Evolutionary conservation across 1,139 yeast species (phyloP), one percentile per base, ranked within the genome.

Genomic region (Yamadazyma membranifaciens): DNA sequence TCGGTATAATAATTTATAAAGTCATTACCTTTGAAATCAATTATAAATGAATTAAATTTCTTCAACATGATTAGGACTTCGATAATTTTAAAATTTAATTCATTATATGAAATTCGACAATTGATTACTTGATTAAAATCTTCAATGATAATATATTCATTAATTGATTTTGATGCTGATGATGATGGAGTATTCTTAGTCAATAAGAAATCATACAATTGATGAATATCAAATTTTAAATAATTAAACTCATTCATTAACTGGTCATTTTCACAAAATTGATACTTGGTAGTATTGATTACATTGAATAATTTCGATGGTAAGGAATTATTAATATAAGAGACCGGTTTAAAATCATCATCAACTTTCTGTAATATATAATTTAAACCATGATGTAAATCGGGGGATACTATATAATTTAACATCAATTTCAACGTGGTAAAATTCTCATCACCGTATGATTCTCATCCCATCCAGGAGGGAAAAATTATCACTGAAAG

Each of bases 301-400:
- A 37, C 20, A 22, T 46, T 27, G 31, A 42, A 48, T 9, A 56
- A 38, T 20, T 38, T 40, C 29, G 46, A 46, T 4, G 57, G 57
- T 13, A 52, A 41, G 2, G 54, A 48, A 22, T 52, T 45, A 36
- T 56, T 56, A 4, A 56, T 27, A 36, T 56, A 56, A 10, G 39
- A 11, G n/a, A 52, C 45, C 2, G 31, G 31, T 3, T 22, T 13
- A 25, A 43, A 38, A 10, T 37, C 31, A 4, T 10, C 3, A 27
- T 41, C 43, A 1, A 40, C 33, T 11, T 14, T 20, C 1, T 30
- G 22, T n/a, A 54, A 33, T 6, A 43, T 42, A 26, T 45, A 32
- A 10, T 40, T 32, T 13, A 51, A 48, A 11, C 45, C 44, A 6
- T 28, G 26, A 11, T 39, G 31, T 7, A 41, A 14, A 14, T 38